Percentiles rank a stretch among this genome's conserved stretches.
Evolutionary conservation across 1,284 basidiomycete species (phyloP).

Genomic region (Ustilago bromivora): DNA sequence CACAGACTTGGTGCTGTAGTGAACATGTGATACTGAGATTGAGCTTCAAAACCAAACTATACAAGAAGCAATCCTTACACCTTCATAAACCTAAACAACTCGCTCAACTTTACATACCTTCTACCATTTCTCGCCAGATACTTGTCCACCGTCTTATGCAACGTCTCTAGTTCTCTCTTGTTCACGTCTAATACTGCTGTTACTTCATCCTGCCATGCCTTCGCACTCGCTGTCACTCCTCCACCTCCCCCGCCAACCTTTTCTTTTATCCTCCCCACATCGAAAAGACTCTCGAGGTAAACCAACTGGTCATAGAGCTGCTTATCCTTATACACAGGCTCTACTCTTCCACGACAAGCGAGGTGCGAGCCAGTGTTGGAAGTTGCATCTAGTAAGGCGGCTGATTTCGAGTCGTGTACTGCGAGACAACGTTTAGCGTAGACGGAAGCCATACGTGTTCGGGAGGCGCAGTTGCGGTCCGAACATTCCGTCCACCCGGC

Average conservation of each 20-base stretch:
- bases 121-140: constrained; percentile 63
- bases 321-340: constrained; percentile 60
- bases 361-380: constrained; percentile 9
- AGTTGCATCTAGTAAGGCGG: constrained; percentile 24
- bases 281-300: constrained; percentile 63
- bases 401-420: constrained; percentile 39
- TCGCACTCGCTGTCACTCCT: constrained; percentile 4
- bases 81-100: constrained; percentile 64
- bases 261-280: constrained; percentile 34
- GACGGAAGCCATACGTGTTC: constrained; percentile 90
- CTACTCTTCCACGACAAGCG: constrained; percentile 56
- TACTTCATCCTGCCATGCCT: constrained; percentile 45
- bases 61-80: constrained; percentile 33
- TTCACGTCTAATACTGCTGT: constrained; percentile 45
- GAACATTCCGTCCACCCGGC: constrained; percentile 88
- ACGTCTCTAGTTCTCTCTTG: constrained; percentile 26
- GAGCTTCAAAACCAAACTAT: neutral
- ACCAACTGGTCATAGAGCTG: constrained; percentile 66
- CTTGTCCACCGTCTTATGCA: constrained; percentile 51
- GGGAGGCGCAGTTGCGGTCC: constrained; percentile 83
- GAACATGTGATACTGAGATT: neutral
- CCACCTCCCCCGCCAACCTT: constrained; percentile 5
- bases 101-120: constrained; percentile 62
- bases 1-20: no score
- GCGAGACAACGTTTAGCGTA: constrained; percentile 76